Evolutionary conservation across 2,329 filamentous ascomycete genomes (phyloP).

Genomic region (Mariannaea elegans): DNA sequence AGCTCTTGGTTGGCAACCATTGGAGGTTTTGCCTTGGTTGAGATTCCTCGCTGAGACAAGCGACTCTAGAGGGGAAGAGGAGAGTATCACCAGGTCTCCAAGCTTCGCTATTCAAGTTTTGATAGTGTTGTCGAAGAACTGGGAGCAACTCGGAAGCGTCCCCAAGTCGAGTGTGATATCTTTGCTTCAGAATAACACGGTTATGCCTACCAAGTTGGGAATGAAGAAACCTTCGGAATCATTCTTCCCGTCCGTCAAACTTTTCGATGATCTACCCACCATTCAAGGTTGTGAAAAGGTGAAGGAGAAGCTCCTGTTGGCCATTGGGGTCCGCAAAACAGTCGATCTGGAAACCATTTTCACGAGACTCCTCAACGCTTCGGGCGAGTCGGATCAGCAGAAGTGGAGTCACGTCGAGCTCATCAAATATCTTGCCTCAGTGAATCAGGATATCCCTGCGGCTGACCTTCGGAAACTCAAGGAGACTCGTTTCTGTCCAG

Average conservation of each 20-base stretch:
- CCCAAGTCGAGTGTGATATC: conserved; percentile 73
- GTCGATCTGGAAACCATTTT: conserved; percentile 96
- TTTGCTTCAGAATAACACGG: conserved; percentile 72
- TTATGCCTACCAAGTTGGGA: conserved; percentile 90
- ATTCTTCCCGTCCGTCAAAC: conserved; percentile 91
- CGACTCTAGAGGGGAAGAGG: conserved; percentile 65
- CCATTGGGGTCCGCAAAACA: conserved; percentile 92
- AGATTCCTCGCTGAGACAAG: conserved; percentile 78
- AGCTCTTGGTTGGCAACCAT: conserved; percentile 83
- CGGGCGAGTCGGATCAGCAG: conserved; percentile 61
- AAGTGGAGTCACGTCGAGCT: conserved; percentile 95
- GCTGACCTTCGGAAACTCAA: conserved; percentile 83
- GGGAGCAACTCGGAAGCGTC: conserved; percentile 77
- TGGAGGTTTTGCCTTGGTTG: conserved; percentile 88
- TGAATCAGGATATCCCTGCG: conserved; percentile 85
- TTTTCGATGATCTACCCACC: conserved; percentile 92
- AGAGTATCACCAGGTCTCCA: conserved; percentile 76
- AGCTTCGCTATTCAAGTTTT: conserved; percentile 82
- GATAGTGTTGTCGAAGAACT: conserved; percentile 84
- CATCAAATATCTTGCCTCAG: conserved; percentile 92
- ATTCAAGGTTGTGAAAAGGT: conserved; percentile 79
- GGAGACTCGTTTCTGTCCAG: conserved; percentile 82
- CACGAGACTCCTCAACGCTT: conserved; percentile 76
- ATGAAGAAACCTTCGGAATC: conserved; percentile 88
- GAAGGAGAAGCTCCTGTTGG: conserved; percentile 88